These are phyloP conservation scores for Basidioascus undulatus DNA, from an alignment of 768 basidiomycete species.

Conservation along the genomic window DNA sequence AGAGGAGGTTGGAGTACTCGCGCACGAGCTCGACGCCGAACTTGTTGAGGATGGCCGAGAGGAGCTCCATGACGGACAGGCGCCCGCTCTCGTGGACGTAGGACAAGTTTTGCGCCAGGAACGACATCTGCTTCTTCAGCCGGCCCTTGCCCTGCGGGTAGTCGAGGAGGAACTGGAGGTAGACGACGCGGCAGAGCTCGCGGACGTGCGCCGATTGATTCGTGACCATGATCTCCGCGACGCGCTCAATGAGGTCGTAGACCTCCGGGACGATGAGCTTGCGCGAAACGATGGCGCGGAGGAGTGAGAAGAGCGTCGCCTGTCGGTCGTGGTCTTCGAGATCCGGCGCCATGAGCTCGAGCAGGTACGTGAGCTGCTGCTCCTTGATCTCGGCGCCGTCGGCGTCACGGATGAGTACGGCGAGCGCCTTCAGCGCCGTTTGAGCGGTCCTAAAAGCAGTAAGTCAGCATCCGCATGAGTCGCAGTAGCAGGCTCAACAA, in stretches of 20 bases:
- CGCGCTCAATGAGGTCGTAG: slow-evolving; percentile 86
- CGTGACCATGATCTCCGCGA: slow-evolving; percentile 77
- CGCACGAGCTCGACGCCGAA: slow-evolving; percentile 47
- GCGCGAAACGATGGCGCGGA: slow-evolving; percentile 70
- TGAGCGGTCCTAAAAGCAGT: too few species aligned
- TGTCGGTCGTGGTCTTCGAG: slow-evolving; percentile 74
- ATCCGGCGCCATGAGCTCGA: slow-evolving; percentile 68
- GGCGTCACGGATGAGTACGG: slow-evolving; percentile 72
- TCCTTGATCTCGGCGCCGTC: slow-evolving; percentile 60
- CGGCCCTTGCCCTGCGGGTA: slow-evolving; percentile 91
- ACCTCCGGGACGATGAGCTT: slow-evolving; percentile 88
- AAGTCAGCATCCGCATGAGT: too few species aligned
- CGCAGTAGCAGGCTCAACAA: too few species aligned
- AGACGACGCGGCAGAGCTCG: slow-evolving; percentile 64
- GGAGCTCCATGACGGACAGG: slow-evolving; percentile 75
- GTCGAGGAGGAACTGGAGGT: slow-evolving; percentile 84
- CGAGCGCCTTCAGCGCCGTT: slow-evolving; percentile 61
- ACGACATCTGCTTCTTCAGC: slow-evolving; percentile 63
- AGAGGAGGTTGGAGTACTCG: slow-evolving; percentile 70
- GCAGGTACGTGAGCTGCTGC: slow-evolving; percentile 60
- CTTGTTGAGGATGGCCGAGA: slow-evolving; percentile 61
- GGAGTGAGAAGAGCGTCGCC: slow-evolving; percentile 57
- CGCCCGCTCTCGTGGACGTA: slow-evolving; percentile 79
- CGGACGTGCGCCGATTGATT: slow-evolving; percentile 77
- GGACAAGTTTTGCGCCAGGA: slow-evolving; percentile 73